Percentiles rank a stretch among this genome's conserved stretches.
These are phyloP conservation scores for Casaregolazyma suthepensis DNA, from an alignment of 1,139 yeast species.

Conservation along the genomic window DNA sequence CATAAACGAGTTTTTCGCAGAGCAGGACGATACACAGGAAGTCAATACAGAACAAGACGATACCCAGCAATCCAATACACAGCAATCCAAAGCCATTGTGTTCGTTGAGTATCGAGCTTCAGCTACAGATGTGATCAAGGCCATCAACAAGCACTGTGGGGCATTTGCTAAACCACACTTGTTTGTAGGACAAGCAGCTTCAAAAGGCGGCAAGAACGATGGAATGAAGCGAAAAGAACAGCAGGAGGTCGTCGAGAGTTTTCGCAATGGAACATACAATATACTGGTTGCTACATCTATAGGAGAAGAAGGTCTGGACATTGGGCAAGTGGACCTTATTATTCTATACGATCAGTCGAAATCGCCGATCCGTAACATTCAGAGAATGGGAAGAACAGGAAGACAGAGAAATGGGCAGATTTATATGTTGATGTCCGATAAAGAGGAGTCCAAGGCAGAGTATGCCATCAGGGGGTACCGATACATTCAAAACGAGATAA, in stretches of 20 bases:
- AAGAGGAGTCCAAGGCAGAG: conserved; percentile 73
- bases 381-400: conserved; percentile 98
- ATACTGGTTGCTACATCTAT: conserved; percentile 91
- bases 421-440: conserved; percentile 67
- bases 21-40: neutral
- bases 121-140: conserved; percentile 76
- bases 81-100: conserved; percentile 63
- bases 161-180: conserved; percentile 61
- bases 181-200: conserved; percentile 72
- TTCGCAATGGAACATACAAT: conserved; percentile 66
- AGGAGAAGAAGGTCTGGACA: conserved; percentile 98
- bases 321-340: conserved; percentile 94
- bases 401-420: conserved; percentile 87
- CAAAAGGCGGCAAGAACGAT: conserved; percentile 16
- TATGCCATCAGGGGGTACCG: conserved; percentile 82
- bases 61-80: neutral
- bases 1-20: conserved; percentile 47
- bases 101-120: conserved; percentile 87
- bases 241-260: conserved; percentile 58
- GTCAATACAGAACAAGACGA: neutral
- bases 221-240: conserved; percentile 41
- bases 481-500: conserved; percentile 61
- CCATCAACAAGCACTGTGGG: conserved; percentile 45
- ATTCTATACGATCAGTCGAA: conserved; percentile 89
- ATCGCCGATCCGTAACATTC: conserved; percentile 89